Percentiles rank a stretch among this genome's conserved stretches.
These are phyloP conservation scores for Corchorus olitorius DNA, from an alignment of 345 rosid genomes.

Conservation along the genomic window DNA sequence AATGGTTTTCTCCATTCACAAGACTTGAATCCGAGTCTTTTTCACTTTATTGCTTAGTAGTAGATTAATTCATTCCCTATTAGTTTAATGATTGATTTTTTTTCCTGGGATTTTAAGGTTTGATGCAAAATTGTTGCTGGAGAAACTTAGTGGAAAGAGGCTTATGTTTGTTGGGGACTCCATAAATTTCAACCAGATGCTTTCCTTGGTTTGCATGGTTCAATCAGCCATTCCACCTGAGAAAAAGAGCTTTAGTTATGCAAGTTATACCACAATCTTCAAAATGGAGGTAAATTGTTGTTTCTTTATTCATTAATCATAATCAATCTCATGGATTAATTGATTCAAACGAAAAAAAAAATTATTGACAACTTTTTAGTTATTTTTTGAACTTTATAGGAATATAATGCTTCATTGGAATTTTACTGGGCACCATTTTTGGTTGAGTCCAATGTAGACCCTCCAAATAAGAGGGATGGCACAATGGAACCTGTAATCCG, in stretches of 20 bases:
- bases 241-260: slow-evolving; percentile 44
- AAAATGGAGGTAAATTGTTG: slow-evolving; percentile 38
- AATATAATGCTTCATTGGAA: slow-evolving; percentile 56
- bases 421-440: slow-evolving; percentile 75
- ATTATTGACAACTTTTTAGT: not conserved
- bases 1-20: no score
- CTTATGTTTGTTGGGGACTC: slow-evolving; percentile 75
- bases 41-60: not conserved
- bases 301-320: slow-evolving; percentile 12
- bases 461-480: slow-evolving; percentile 52
- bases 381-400: slow-evolving; percentile 36
- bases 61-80: not conserved
- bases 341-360: not conserved
- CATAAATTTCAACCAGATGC: slow-evolving; percentile 63
- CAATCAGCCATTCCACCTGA: slow-evolving; percentile 46
- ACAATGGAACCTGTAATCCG: slow-evolving; percentile 40
- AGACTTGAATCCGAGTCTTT: no score
- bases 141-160: slow-evolving; percentile 63
- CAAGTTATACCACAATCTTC: slow-evolving; percentile 38
- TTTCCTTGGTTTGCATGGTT: slow-evolving; percentile 66
- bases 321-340: slow-evolving; percentile 2
- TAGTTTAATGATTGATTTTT: not conserved
- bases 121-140: slow-evolving; percentile 49
- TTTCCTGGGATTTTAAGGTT: slow-evolving; percentile 41
- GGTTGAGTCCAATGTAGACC: slow-evolving; percentile 64